Conservation (phyloP, 208 protist species). For the Leishmania martiniquensis region DNA sequence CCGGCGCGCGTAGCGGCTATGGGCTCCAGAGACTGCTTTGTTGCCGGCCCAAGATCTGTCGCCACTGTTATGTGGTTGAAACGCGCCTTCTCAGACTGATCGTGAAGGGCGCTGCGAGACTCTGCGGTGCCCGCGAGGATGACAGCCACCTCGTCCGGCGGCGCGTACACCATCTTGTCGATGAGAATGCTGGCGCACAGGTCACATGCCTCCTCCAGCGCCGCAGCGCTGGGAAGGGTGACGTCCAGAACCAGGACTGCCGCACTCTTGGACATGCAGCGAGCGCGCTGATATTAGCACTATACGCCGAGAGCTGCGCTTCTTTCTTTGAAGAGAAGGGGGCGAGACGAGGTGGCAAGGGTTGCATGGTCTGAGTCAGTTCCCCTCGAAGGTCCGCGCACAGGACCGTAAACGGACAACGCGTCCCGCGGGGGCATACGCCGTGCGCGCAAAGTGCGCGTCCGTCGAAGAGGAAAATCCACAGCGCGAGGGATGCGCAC, state of each 20-base stretch:
- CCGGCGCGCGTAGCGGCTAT: conserved; percentile 4
- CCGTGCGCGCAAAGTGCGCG: no score
- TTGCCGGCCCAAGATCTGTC: conserved; percentile 7
- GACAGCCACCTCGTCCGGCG: conserved; percentile 71
- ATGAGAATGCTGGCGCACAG: conserved; percentile 38
- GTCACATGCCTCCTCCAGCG: conserved; percentile 32
- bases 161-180: conserved; percentile 54
- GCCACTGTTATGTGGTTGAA: conserved; percentile 29
- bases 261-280: conserved; percentile 30
- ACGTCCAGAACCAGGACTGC: conserved; percentile 64
- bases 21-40: conserved; percentile 8
- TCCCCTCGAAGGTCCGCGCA: not conserved
- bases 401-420: no score
- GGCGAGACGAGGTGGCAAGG: not conserved
- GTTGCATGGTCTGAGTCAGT: not conserved
- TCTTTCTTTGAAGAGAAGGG: not conserved
- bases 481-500: no score
- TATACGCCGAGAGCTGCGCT: not conserved
- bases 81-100: conserved; percentile 11
- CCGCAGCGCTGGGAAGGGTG: conserved; percentile 14
- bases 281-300: not conserved
- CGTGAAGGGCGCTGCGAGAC: conserved; percentile 43
- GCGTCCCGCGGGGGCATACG: no score
- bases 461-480: no score
- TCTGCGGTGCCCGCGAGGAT: conserved; percentile 57